A percentile compares a stretch with the other conserved stretches of the same genome.
Evolutionary conservation across 2,329 filamentous ascomycete species (phyloP).

Genomic region (Cordyceps javanica): DNA sequence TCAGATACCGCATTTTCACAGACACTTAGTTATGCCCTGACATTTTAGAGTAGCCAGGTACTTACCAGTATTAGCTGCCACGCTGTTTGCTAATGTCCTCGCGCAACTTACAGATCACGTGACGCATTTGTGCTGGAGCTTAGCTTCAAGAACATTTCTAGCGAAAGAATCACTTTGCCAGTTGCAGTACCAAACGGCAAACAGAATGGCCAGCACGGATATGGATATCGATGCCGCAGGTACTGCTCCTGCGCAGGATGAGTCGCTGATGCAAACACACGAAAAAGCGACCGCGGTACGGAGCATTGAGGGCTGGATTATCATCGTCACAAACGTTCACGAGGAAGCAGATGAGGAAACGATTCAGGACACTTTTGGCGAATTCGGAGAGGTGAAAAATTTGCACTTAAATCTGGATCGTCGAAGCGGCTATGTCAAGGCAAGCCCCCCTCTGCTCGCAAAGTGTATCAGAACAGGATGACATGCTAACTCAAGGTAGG

Average conservation of each 20-base stretch:
- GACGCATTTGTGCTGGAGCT: background rate
- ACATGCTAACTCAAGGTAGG: conserved; percentile 39
- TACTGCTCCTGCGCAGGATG: conserved; percentile 39
- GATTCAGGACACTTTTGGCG: conserved; percentile 72
- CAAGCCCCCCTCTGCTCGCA: conserved; percentile 25
- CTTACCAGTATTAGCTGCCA: no score
- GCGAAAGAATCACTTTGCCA: background rate
- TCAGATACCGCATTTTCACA: no score
- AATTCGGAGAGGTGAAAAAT: conserved; percentile 84
- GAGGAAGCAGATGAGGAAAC: conserved; percentile 83
- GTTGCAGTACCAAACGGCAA: conserved; percentile 1
- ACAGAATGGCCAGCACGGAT: conserved; percentile 46
- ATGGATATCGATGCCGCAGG: conserved; percentile 51
- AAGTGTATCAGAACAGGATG: background rate
- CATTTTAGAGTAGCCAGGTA: no score
- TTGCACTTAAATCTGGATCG: conserved; percentile 77
- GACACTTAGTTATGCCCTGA: no score
- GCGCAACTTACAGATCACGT: background rate
- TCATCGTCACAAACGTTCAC: conserved; percentile 81
- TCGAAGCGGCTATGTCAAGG: conserved; percentile 82
- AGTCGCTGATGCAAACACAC: conserved; percentile 64
- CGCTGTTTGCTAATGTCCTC: background rate
- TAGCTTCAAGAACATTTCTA: background rate
- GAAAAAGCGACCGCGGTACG: conserved; percentile 73
- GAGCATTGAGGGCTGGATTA: conserved; percentile 85